Evolutionary conservation across 495 filamentous ascomycete species (phyloP).

Genomic region (Bathelium albidoporum): DNA sequence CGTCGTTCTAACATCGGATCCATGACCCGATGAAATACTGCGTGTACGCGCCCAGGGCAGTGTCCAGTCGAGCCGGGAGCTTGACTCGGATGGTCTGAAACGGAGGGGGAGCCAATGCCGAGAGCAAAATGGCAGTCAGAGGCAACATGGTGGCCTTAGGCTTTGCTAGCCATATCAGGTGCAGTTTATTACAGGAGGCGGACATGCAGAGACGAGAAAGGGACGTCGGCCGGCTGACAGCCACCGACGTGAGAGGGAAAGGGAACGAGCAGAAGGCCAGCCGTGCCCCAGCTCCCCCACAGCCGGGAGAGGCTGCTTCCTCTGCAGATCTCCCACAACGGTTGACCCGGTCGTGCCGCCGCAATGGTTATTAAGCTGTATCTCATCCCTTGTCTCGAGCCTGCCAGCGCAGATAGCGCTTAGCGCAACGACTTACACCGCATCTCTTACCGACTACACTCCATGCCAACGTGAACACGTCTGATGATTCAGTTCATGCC

Average conservation of each 20-base stretch:
- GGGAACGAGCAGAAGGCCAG: background rate
- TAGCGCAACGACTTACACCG: background rate
- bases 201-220: background rate
- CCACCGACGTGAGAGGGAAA: background rate
- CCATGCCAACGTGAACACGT: too few species aligned
- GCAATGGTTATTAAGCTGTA: background rate
- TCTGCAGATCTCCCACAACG: too few species aligned
- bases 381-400: background rate
- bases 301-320: too few species aligned
- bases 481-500: too few species aligned
- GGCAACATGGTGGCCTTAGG: background rate
- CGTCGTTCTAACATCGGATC: background rate
- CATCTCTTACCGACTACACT: background rate
- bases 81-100: background rate
- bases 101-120: background rate
- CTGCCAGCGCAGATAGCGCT: background rate
- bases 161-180: background rate
- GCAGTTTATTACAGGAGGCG: background rate
- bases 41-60: background rate
- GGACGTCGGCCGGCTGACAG: background rate
- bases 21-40: background rate
- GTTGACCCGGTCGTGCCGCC: background rate
- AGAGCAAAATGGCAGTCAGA: background rate
- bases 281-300: too few species aligned
- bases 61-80: background rate